Base-by-base conservation (phyloP, 169 alveolate species). In the Plasmodium chabaudi region DNA sequence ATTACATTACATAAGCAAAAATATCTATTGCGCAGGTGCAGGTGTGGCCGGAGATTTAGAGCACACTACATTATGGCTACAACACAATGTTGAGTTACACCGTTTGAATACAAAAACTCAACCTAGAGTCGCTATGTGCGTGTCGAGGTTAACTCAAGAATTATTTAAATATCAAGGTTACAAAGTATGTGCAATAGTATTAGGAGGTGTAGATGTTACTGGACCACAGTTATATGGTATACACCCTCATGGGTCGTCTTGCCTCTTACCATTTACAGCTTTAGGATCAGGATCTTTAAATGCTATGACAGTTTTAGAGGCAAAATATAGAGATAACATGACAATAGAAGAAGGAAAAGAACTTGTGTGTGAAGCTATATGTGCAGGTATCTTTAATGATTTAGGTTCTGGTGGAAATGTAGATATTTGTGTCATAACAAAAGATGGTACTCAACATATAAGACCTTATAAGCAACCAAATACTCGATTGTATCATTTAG, bases 31-130 rank as follows among this genome's bases (percentile, higher is more conserved):
- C 72, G 99, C 99, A 27, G 99, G 99, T 21, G 99, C 99, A 39
- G 99, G 99, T 47, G 98, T 98, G 23, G 99, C 99, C 0, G 99
- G 99, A 25, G 99, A 98, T 92, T 94, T 97, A 67, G 99, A 97
- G 70, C 99, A 98, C 86, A 98, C 98, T 46, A 97, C 98, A 56
- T 94, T 94, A 49, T 92, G 97, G 97, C 88, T 98, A 34, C 97
- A 93, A 56, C 94, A 97, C 46, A 95, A 96, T 72, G 93, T 98
- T 12, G 99, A 97, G 94, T 89, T 98, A 42, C 98, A 95, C 87
- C 96, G 99, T 89, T 95, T 98, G 39, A 97, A 97, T 91, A 94
- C 98, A 51, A 97, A 97, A 53, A 60, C 92, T 60, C 94, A 95
- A 88, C 97, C 97, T 27, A 94, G 99, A 92, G 99, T 98, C 7